Conservation (phyloP, 106 monocot species). For the Acanthochlamys bracteata region DNA sequence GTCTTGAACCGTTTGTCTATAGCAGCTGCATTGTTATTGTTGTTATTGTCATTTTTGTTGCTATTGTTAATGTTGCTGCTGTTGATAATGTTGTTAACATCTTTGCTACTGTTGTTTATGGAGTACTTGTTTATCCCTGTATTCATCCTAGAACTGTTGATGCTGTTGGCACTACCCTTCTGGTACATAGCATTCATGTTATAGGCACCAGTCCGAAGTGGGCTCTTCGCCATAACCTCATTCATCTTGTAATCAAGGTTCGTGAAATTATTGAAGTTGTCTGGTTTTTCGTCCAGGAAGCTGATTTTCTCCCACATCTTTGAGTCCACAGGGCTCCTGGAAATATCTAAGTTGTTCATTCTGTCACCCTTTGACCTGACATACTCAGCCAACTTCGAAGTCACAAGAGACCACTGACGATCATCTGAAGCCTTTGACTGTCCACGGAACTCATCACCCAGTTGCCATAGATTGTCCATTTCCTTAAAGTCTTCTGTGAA, state of each 20-base stretch:
- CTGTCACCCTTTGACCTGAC: slow-evolving; percentile 42
- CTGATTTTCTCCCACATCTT: slow-evolving; percentile 58
- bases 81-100: slow-evolving; percentile 9
- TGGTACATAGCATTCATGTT: slow-evolving; percentile 42
- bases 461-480: slow-evolving; percentile 83
- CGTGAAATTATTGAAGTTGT: slow-evolving; percentile 37
- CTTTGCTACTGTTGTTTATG: slow-evolving; percentile 20
- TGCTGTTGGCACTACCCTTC: slow-evolving; percentile 30
- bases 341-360: slow-evolving; percentile 57
- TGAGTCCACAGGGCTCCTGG: slow-evolving; percentile 25
- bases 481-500: not conserved
- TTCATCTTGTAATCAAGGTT: slow-evolving; percentile 74
- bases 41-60: slow-evolving; percentile 17
- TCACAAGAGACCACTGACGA: slow-evolving; percentile 65
- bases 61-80: slow-evolving; percentile 11
- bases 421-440: slow-evolving; percentile 73
- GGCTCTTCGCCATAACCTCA: slow-evolving; percentile 36
- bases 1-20: slow-evolving; percentile 76
- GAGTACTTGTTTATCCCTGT: slow-evolving; percentile 20
- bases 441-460: slow-evolving; percentile 76
- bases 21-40: slow-evolving; percentile 23
- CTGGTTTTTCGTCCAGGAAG: slow-evolving; percentile 54
- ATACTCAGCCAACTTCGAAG: slow-evolving; percentile 76
- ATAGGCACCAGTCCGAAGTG: slow-evolving; percentile 24
- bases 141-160: not conserved